phyloP scores from a whole-genome alignment of 495 filamentous ascomycete species.

The Diplogelasinospora grovesii region DNA sequence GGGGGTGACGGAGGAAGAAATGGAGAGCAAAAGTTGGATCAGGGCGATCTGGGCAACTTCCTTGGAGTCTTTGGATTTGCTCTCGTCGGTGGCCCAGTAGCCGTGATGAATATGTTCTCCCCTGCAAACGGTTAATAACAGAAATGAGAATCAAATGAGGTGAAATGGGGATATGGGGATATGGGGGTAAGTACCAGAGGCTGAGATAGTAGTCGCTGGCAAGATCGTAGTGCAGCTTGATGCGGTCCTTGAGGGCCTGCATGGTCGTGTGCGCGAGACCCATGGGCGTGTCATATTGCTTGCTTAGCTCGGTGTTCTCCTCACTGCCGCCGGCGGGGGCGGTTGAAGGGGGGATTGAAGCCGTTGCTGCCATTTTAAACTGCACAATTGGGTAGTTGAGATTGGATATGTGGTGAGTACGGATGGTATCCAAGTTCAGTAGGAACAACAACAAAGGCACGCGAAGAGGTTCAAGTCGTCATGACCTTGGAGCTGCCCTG shows the following conservation, averaged over 20 bases:
- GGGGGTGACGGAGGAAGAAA: slow-evolving; percentile 27
- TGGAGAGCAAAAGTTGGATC: slow-evolving; percentile 43
- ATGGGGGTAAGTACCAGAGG: slow-evolving; percentile 42
- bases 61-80: slow-evolving; percentile 37
- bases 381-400: too few species aligned
- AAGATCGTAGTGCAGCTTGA: slow-evolving; percentile 52
- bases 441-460: too few species aligned
- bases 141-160: background rate
- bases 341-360: too few species aligned
- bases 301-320: slow-evolving; percentile 28
- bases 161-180: background rate
- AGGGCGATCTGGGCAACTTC: slow-evolving; percentile 47
- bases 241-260: slow-evolving; percentile 50
- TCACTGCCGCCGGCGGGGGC: too few species aligned
- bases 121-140: slow-evolving; percentile 22
- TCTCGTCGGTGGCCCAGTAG: slow-evolving; percentile 37
- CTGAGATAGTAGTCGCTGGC: slow-evolving; percentile 50
- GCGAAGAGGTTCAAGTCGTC: too few species aligned
- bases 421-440: too few species aligned
- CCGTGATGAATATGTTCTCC: slow-evolving; percentile 58
- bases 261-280: slow-evolving; percentile 45
- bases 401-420: too few species aligned
- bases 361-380: too few species aligned
- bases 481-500: too few species aligned
- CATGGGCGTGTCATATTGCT: slow-evolving; percentile 42